Evolutionary conservation across 1,139 yeast genomes (phyloP).

Genomic region (Lodderomyces orthopsilosis): DNA sequence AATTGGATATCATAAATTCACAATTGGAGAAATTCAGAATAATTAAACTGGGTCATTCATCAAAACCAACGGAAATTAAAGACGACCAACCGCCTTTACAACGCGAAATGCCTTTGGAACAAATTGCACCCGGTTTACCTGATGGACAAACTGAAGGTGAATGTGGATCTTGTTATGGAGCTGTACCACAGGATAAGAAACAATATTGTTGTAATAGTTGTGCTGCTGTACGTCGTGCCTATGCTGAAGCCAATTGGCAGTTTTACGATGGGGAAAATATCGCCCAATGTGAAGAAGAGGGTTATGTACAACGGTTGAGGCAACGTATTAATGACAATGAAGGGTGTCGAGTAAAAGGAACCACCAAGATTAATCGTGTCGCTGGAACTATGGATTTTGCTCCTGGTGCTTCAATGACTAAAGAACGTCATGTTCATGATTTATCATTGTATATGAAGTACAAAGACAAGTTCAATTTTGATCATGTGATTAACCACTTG

Average conservation of each 20-base stretch:
- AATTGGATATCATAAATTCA: slow-evolving; percentile 64
- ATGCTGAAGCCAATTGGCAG: slow-evolving; percentile 78
- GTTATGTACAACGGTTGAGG: slow-evolving; percentile 63
- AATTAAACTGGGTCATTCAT: slow-evolving; percentile 28
- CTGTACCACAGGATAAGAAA: slow-evolving; percentile 61
- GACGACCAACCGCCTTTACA: slow-evolving; percentile 31
- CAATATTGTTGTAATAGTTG: slow-evolving; percentile 83
- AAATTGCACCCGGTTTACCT: slow-evolving; percentile 35
- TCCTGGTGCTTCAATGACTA: slow-evolving; percentile 73
- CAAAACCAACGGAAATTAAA: slow-evolving; percentile 18
- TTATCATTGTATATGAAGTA: slow-evolving; percentile 63
- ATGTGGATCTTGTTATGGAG: slow-evolving; percentile 93
- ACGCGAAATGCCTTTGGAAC: slow-evolving; percentile 29
- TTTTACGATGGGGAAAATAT: slow-evolving; percentile 84
- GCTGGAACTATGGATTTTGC: slow-evolving; percentile 94
- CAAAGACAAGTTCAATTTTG: slow-evolving; percentile 58
- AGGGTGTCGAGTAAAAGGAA: slow-evolving; percentile 86
- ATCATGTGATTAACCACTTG: slow-evolving; percentile 74
- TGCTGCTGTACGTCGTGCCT: slow-evolving; percentile 76
- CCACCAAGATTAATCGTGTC: slow-evolving; percentile 76
- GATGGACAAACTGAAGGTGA: slow-evolving; percentile 32
- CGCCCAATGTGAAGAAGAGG: slow-evolving; percentile 87
- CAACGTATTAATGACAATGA: slow-evolving; percentile 56
- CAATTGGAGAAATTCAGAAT: slow-evolving; percentile 74
- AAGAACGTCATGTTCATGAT: slow-evolving; percentile 75